Evolutionary conservation across 805 yeast genomes (phyloP), one percentile per base, ranked within the genome.

Genomic region (Hanseniaspora clermontiae): DNA sequence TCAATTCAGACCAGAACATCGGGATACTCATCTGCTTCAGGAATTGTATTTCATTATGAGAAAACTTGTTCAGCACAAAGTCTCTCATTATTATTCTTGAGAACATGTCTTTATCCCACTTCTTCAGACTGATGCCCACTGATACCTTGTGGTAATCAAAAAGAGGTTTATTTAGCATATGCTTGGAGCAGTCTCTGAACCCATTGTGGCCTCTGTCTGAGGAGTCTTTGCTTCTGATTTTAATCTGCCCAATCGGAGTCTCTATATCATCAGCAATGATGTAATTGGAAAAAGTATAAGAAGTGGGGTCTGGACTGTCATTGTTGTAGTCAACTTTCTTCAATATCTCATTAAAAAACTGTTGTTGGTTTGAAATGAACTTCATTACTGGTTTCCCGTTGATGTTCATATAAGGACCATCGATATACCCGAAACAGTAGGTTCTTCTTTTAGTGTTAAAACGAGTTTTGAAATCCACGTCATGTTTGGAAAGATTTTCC

Each of bases 181-280:
- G 27, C 27, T 24, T 24, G 27, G 27, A 24, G 36, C 36, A 32
- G 36, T 39, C 19, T 34, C 43, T 42, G 6, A 24, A 32, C 5
- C 57, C 57, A 32, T 53, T 53, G 29, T 53, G 57, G 6, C 57
- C 57, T 53, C 47, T 53, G n/a, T 45, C 43, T 3, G 57, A 53
- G 2, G 42, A 14, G 20, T 14, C 5, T 12, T 29, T 12, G n/a
- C 9, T 40, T 31, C 47, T 53, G 15, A 46, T 31, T 46, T 46
- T 49, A 3, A 24, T 15, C 20, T 34, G 8, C 11, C 51, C 50
- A 10, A 53, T 24, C 10, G 19, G 15, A 19, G 49, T 43, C 2
- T 45, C 57, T 24, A 29, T 27, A 39, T 53, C 57, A 46, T 53
- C 57, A 11, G 50, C 51, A 14, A 46, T n/a, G 34, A 53, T n/a